These are phyloP conservation scores for Acer negundo DNA, from an alignment of 345 rosid genomes.

Conservation along the genomic window DNA sequence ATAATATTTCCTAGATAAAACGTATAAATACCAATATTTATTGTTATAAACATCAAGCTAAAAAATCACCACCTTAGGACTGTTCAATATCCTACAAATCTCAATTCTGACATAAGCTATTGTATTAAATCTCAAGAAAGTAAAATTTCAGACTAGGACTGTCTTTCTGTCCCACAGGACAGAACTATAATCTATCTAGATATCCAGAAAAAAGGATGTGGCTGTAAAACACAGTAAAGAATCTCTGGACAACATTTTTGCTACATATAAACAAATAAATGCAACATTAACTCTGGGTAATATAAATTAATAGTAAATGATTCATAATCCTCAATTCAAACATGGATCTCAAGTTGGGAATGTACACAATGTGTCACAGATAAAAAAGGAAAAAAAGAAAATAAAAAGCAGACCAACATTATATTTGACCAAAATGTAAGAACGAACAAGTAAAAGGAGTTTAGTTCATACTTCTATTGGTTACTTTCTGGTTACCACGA, in stretches of 20 bases:
- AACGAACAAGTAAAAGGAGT: background rate
- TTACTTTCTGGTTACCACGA: slow-evolving; percentile 85
- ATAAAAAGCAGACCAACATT: background rate
- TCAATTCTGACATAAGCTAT: background rate
- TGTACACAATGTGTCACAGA: background rate
- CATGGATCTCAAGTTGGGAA: background rate
- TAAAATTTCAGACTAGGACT: background rate
- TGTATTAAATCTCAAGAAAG: background rate
- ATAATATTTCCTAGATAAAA: background rate
- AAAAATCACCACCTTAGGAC: background rate
- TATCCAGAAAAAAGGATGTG: background rate
- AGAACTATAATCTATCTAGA: background rate
- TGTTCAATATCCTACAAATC: background rate
- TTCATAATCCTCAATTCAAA: background rate
- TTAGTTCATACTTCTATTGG: slow-evolving; percentile 67
- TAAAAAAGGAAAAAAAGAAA: no score
- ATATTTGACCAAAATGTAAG: background rate
- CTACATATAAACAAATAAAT: background rate
- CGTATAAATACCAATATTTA: background rate
- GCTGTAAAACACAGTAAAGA: background rate
- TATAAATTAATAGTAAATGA: background rate
- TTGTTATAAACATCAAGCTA: background rate
- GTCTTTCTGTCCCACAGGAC: background rate
- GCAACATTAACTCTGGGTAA: background rate
- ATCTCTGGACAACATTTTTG: background rate